Evolutionary conservation across 345 rosid genomes (phyloP), one percentile per base, ranked within the genome.

Genomic region (Citrus unshiu): DNA sequence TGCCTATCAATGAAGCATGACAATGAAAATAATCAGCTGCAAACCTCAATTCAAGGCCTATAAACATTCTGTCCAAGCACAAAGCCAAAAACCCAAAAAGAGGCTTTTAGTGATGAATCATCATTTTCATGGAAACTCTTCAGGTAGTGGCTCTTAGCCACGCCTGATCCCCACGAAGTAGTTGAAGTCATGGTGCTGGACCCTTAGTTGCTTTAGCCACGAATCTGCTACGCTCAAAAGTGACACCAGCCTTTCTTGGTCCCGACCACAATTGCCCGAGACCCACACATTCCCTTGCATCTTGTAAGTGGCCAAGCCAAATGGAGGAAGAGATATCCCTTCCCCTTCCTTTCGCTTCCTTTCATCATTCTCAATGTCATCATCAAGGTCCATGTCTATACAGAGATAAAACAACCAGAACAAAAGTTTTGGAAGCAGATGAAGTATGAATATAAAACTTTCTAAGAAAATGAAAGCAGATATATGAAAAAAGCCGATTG

Each of bases 231-330:
- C 98, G 40, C 99, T 89, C 77, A 89, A 78, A 24, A 97, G 95
- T 16, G 99, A 97, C 49, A 74, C 73, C 43, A 97, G 85, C 86
- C 93, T 88, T 7, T 93, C 98, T 61, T 90, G 97, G 92, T 91
- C 98, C 88, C 83, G 81, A 4, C 98, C 97, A 57, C 77, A 77
- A 57, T 94, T 90, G 69, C 92, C 97, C 2, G 93, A 85, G 49
- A 90, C 87, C 99, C 99, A 97, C 78, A 97, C 91, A 51, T 88
- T 87, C 54, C 99, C 98, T 86, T 94, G 98, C 98, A 97, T 93
- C 89, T 97, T 97, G 91, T 97, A 97, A 66, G 97, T 97, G 18
- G 98, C 98, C 86, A 97, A 76, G 8, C 98, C 99, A n/a, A 97
- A 97, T 68, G 98, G 88, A 40, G 87, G 87, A 18, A 97, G 84